Percentiles rank a stretch among this genome's conserved stretches.
Evolutionary conservation across 164 flowering plant genomes (phyloP).

Genomic region (Magnolia officinalis): DNA sequence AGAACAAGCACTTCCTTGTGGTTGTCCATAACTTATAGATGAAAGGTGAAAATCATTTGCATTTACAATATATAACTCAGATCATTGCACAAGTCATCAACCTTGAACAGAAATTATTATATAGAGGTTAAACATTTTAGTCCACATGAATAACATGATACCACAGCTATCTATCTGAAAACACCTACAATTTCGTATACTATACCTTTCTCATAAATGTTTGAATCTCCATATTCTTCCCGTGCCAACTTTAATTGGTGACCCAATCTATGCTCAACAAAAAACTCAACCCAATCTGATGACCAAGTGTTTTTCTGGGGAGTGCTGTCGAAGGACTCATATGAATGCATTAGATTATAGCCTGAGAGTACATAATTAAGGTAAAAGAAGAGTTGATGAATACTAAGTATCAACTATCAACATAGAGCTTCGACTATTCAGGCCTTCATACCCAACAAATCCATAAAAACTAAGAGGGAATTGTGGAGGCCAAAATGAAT

Average conservation of each 20-base stretch:
- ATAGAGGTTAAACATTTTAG: not conserved
- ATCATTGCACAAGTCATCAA: not conserved
- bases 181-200: not conserved
- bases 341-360: conserved; percentile 1
- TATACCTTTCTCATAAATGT: conserved; percentile 80
- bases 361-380: too few species aligned
- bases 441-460: too few species aligned
- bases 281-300: conserved; percentile 83
- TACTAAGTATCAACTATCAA: too few species aligned
- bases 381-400: too few species aligned
- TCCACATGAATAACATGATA: not conserved
- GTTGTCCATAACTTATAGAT: too few species aligned
- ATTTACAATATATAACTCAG: too few species aligned
- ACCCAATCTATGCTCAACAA: conserved; percentile 81
- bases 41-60: too few species aligned
- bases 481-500: too few species aligned
- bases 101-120: not conserved
- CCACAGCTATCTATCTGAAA: not conserved
- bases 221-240: conserved; percentile 72
- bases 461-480: too few species aligned
- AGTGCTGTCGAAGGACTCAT: conserved; percentile 43
- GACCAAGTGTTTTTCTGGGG: conserved; percentile 94
- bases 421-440: too few species aligned
- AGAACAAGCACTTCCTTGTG: too few species aligned
- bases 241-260: conserved; percentile 75